Base-by-base conservation (phyloP, 2,329 filamentous ascomycete genomes). In the Ascochyta fabae region DNA sequence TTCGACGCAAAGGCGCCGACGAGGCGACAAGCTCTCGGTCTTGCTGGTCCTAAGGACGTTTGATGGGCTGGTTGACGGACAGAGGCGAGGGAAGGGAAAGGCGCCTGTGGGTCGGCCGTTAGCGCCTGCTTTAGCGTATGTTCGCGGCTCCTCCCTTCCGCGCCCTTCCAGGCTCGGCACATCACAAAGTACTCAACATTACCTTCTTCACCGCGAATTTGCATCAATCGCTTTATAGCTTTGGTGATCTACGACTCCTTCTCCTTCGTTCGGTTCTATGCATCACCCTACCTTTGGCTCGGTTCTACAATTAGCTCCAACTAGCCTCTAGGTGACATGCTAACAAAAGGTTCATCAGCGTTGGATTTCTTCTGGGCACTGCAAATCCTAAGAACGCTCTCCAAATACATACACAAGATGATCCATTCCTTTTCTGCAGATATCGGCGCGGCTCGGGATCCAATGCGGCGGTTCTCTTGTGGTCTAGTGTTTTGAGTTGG, bases 1-100 rank as follows among this genome's bases (percentile, higher is more conserved):
- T 91, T 89, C 63, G 83, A 88, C 48, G 75, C 83, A 0, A 77
- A 81, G 9, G 88, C 88, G 1, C 88, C 87, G 0, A 88, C 87
- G 0, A 81, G 88, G 43, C 80, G 89, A 58, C 80, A 91, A 64
- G 87, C 85, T 0, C 73, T 91, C 39, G 88, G 88, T 0, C 69
- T 89, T n/a, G 74, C 87, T 42, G 86, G 85, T 6, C 77, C 82
- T 1, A 80, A 81, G 9, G 86, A 88, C 71, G 55, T 80, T 22
- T 82, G 77, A 69, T 51, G n/a, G 41, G 27, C n/a, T 29, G 42
- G 35, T 22, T n/a, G 22, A 22, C 10, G 26, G 23, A 48, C 23
- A 46, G 53, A 47, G 36, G 43, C 42, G 47, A 48, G 46, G 43
- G 47, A 56, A 49, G 40, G 22, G 10, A 23, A 26, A 42, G 40